Evolutionary conservation across 2,329 filamentous ascomycete genomes (phyloP), one percentile per base, ranked within the genome.

Genomic region (Alternaria brassicicola): DNA sequence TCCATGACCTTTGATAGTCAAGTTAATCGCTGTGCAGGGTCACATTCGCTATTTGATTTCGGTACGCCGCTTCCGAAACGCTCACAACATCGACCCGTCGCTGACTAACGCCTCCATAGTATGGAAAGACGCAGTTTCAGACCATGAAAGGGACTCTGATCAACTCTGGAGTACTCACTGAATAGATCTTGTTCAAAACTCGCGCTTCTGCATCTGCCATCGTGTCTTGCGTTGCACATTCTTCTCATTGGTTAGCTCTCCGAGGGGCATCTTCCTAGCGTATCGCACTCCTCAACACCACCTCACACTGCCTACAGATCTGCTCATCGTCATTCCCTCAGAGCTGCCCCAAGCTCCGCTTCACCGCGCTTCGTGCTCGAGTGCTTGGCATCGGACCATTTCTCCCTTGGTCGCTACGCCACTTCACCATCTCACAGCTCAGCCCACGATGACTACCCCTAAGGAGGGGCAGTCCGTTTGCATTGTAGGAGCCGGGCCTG

Each of bases 81-180:
- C 33, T 41, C 38, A 28, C 35, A 30, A 17, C 42, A 19, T 21
- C 4, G 8, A 41, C 12, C 3, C 12, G n/a, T 33, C 30, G 4
- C 28, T 54, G 31, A 55, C 62, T 62, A 33, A 59, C 52, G 15
- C 35, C 15, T 25, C 0, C 19, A 10, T 55, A 81, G 76, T 79
- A 75, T 17, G 82, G 82, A 13, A 83, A 82, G 70, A 83, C 81
- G 12, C 79, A 84, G 61, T 80, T 83, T 33, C 81, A 83, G 61
- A 75, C 76, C 13, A 82, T 84, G 80, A 79, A 77, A 57, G 68
- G 60, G 39, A 67, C 75, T 12, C 63, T 77, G 2, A 69, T 76
- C 36, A 76, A 77, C 47, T 69, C 74, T 15, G 73, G 74, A 12
- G 54, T 73, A 12, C 63, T 75, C 30, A 65, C 43, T 30, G 67